Conservation (phyloP, 768 basidiomycete genomes). For the Solioccasus polychromus region DNA sequence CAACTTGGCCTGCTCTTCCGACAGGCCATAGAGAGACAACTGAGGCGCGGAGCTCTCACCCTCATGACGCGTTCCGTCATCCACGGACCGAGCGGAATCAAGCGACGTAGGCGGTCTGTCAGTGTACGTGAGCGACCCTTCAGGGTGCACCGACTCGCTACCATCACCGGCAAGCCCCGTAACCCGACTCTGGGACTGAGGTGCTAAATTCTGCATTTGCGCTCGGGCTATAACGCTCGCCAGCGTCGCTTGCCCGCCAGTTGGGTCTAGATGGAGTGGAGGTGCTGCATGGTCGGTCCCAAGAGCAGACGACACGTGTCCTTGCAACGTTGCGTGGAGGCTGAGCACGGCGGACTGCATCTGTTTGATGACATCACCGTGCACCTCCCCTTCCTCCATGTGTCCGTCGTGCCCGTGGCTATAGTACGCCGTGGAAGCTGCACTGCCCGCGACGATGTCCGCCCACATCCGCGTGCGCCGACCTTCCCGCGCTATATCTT, state of each 20-base stretch:
- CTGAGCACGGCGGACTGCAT: constrained; percentile 52
- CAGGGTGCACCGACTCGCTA: constrained; percentile 7
- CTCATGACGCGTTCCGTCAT: constrained; percentile 6
- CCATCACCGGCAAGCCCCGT: neutral
- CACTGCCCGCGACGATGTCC: constrained; percentile 46
- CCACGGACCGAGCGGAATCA: constrained; percentile 7
- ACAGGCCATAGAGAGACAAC: constrained; percentile 66
- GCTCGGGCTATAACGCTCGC: constrained; percentile 74
- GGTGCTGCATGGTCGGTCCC: constrained; percentile 38
- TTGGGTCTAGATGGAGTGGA: constrained; percentile 38
- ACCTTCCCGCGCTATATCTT: constrained; percentile 46
- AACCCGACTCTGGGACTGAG: constrained; percentile 13
- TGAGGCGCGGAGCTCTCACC: constrained; percentile 31
- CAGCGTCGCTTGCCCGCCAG: constrained; percentile 61
- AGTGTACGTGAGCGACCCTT: constrained; percentile 7
- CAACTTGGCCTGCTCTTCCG: constrained; percentile 66
- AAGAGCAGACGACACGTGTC: constrained; percentile 54
- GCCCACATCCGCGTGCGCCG: constrained; percentile 64
- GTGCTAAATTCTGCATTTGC: constrained; percentile 47
- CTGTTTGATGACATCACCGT: constrained; percentile 42
- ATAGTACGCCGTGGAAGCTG: constrained; percentile 7
- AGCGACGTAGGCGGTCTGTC: constrained; percentile 6
- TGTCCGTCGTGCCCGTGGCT: constrained; percentile 23
- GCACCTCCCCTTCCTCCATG: constrained; percentile 64
- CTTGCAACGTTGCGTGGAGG: constrained; percentile 55